These are phyloP conservation scores for Diaporthe destruens DNA, from an alignment of 2,329 filamentous ascomycete species.

Conservation along the genomic window DNA sequence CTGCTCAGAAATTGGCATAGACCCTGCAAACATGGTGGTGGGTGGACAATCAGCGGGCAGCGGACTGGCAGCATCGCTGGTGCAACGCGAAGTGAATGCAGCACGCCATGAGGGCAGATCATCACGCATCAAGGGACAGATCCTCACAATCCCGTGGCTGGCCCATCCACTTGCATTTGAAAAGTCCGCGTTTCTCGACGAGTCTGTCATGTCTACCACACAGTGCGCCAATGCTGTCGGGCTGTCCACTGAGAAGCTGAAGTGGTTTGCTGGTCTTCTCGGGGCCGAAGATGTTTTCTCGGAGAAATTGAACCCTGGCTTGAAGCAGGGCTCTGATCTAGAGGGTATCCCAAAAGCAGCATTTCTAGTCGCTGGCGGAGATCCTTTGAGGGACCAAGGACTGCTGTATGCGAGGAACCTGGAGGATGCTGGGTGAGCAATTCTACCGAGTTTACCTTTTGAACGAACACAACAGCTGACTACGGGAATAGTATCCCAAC, in stretches of 20 bases:
- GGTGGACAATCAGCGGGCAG: constrained; percentile 6
- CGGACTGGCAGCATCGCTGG: background rate
- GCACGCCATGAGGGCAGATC: background rate
- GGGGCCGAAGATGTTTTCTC: background rate
- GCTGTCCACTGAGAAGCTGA: constrained; percentile 9
- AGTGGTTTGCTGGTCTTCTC: constrained; percentile 12
- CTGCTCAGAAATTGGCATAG: background rate
- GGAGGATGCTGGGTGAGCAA: background rate
- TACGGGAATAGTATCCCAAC: background rate
- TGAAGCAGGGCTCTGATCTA: background rate
- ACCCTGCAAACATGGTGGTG: background rate
- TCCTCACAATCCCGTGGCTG: background rate
- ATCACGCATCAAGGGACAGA: background rate
- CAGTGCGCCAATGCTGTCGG: constrained; percentile 1
- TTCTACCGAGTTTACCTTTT: background rate
- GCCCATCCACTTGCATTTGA: background rate
- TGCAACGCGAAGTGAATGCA: background rate
- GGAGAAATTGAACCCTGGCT: background rate
- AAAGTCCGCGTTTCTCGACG: background rate
- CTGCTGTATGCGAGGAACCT: background rate
- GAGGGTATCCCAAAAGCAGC: background rate
- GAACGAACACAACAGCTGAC: background rate
- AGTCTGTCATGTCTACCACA: background rate
- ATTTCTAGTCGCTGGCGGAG: constrained; percentile 4
- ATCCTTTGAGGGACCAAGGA: constrained; percentile 8